Base-by-base conservation (phyloP, 345 rosid species). In the Salix exigua region DNA sequence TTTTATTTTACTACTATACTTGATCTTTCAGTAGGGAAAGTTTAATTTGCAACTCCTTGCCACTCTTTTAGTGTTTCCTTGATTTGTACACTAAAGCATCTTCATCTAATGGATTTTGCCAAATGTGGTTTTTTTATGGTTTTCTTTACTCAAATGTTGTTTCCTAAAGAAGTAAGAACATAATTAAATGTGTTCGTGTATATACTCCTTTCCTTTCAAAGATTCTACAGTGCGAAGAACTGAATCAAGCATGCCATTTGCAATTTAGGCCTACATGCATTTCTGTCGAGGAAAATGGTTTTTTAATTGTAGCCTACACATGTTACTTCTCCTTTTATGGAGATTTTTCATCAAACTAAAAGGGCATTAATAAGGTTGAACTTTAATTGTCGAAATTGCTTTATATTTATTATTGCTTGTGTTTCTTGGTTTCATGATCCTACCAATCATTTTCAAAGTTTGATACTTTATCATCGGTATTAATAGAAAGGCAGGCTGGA, bases 401-500 rank as follows among this genome's bases (percentile, higher is more conserved):
- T 28, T n/a, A 61, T 66, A 17, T 23, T 51, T 58, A 50, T 11
- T 37, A 21, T 58, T 72, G 70, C 16, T 73, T 72, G 5, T 72
- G 62, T 40, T 80, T 70, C 67, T 21, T 78, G 38, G 37, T 62
- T 65, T 76, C 16, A 37, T 46, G 53, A 62, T 58, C 75, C 19
- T 73, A 40, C 67, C 50, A 33, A n/a, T 68, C 73, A 69, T 40
- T 44, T 60, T 71, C 69, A 37, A 73, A 61, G 71, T 82, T 81
- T 84, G 76, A 78, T 40, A 68, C 17, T 83, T 79, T 76, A 80
- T 83, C 81, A 76, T 83, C 68, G 35, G 72, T 78, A 75, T 68
- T 78, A 72, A 78, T 85, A 79, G 93, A 91, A 87, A 89, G 87
- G 80, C 90, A 88, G 83, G 85, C 67, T 55, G 84, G 87, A 25